These are phyloP conservation scores for Athelia psychrophila DNA, from an alignment of 1,284 basidiomycete genomes.

Conservation along the genomic window DNA sequence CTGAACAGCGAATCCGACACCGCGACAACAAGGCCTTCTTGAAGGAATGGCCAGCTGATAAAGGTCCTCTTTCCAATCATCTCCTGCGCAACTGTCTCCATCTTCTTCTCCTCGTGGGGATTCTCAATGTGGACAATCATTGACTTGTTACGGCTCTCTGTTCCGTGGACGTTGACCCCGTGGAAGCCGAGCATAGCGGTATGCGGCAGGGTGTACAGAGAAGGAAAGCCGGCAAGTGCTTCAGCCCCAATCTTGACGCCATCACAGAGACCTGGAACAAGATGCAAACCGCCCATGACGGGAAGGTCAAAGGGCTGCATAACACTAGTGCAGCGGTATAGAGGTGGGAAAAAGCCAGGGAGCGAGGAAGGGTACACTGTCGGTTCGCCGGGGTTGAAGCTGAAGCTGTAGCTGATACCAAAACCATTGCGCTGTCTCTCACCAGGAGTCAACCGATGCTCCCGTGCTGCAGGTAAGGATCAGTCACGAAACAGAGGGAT, in stretches of 20 bases:
- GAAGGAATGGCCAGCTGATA: constrained; percentile 92
- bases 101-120: constrained; percentile 63
- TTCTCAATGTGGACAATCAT: constrained; percentile 89
- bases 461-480: constrained; percentile 49
- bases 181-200: constrained; percentile 79
- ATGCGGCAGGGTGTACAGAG: constrained; percentile 86
- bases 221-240: constrained; percentile 95
- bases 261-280: constrained; percentile 85
- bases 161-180: constrained; percentile 92
- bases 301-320: constrained; percentile 87
- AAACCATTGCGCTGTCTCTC: constrained; percentile 79
- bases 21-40: constrained; percentile 86
- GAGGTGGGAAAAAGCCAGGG: constrained; percentile 91
- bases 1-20: constrained; percentile 88
- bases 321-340: constrained; percentile 79
- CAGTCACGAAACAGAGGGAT: not conserved
- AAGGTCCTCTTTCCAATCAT: constrained; percentile 81
- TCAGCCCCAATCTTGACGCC: constrained; percentile 87
- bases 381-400: constrained; percentile 62
- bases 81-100: constrained; percentile 72
- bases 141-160: constrained; percentile 87
- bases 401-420: constrained; percentile 82
- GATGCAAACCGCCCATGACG: constrained; percentile 81
- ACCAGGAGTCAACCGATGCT: constrained; percentile 74
- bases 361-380: constrained; percentile 85